Evolutionary conservation across 305 asterid species (phyloP), one percentile per base, ranked within the genome.

Genomic region (Fraxinus baroniana): DNA sequence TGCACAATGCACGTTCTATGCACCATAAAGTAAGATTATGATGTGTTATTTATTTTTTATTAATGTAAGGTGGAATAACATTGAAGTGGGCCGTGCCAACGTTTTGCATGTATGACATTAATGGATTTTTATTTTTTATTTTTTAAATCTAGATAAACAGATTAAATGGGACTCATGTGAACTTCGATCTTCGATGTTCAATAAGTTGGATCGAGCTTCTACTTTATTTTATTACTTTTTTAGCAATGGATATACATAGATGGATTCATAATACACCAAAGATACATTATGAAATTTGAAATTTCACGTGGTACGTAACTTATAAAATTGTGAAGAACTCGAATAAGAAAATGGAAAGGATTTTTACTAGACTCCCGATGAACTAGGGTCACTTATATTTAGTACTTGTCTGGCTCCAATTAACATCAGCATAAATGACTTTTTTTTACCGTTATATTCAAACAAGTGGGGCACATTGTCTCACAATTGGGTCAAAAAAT

Each of bases 1-100:
- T 74, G 60, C 35, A 3, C 36, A 76, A 80, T 55, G 86, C 87
- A 86, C 83, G 88, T 86, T 88, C 85, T 70, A 55, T 46, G 87
- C 87, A 62, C 64, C 78, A 74, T 32, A 70, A 70, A 70, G 75
- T 70, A 12, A 26, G 75, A 24, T 68, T 26, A 9, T 10, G 36
- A 10, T 10, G 15, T 5, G 66, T 55, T n/a, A n/a, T 49, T 49
- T 49, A 17, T 20, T 24, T 37, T 5, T n/a, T 76, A 20, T 82
- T 62, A 32, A 37, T 15, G 2, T 78, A 37, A 3, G n/a, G 18
- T 10, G 74, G 32, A 7, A 24, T 10, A 30, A 79, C 39, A 41
- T 37, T 79, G 24, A 64, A 17, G n/a, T 66, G 73, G 73, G 35
- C 73, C 36, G 17, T 64, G 36, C 35, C 35, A 24, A 64, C 73